phyloP scores from a whole-genome alignment of 73 alveolate species.

The Tetrahymena elliotti region DNA sequence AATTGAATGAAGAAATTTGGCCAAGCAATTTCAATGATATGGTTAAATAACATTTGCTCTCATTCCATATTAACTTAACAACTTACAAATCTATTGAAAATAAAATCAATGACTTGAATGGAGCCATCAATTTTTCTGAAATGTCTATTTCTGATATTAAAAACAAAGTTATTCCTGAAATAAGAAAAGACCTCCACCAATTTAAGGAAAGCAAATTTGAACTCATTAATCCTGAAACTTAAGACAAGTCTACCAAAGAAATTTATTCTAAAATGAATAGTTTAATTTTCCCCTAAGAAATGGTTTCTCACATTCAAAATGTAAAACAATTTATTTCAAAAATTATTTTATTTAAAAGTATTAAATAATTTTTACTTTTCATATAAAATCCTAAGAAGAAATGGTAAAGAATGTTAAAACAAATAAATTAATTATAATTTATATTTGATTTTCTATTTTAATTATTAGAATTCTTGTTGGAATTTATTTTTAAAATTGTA shows the following conservation, averaged over 20 bases:
- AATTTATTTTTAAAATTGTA: no score
- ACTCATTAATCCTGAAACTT: neutral
- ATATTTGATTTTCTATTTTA: no score
- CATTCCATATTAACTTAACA: neutral
- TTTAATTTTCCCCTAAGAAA: neutral
- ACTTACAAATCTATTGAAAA: neutral
- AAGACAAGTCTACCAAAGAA: neutral
- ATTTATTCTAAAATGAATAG: neutral
- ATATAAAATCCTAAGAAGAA: no score
- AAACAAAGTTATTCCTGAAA: neutral
- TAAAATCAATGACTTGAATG: neutral
- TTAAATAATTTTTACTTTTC: no score
- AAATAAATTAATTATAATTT: no score
- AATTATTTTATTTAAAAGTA: neutral
- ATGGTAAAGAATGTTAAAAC: no score
- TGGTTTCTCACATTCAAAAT: neutral
- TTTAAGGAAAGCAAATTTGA: neutral
- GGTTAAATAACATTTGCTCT: neutral
- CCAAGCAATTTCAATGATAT: neutral
- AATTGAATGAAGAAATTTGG: neutral
- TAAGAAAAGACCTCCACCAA: neutral
- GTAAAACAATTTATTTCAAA: neutral
- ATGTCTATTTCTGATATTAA: neutral
- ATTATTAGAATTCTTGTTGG: no score
- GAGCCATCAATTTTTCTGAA: neutral